Conservation (phyloP, 192 early-diverging fungal genomes). For the Entophlyctis luteolus region DNA sequence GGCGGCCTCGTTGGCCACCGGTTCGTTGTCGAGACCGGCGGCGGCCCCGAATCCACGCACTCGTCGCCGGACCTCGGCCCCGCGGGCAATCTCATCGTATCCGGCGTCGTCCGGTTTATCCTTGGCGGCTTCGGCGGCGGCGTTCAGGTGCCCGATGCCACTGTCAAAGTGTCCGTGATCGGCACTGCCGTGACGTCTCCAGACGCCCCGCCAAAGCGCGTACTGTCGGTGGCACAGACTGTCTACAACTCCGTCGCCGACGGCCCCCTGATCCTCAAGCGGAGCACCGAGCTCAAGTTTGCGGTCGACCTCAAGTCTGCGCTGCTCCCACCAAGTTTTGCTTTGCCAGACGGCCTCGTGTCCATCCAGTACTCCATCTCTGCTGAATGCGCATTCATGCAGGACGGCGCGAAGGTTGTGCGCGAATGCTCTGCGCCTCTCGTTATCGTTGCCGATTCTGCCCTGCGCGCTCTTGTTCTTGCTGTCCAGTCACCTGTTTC, state of each 20-base stretch:
- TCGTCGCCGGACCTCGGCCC: no score
- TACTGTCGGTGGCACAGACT: not conserved
- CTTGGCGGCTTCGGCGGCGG: not conserved
- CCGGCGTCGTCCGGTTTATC: not conserved
- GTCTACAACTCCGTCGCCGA: not conserved
- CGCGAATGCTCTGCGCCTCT: not conserved
- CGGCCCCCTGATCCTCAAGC: not conserved
- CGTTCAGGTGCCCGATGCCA: not conserved
- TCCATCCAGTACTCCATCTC: not conserved
- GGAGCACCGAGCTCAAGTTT: not conserved
- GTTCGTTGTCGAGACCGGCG: not conserved
- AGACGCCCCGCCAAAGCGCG: not conserved
- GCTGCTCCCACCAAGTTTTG: not conserved
- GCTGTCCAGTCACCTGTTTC: not conserved
- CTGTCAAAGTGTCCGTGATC: not conserved
- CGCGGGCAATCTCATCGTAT: not conserved
- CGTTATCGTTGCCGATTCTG: not conserved
- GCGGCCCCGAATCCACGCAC: no score
- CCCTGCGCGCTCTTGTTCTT: slow-evolving; percentile 14
- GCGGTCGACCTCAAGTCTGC: not conserved
- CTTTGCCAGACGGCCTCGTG: not conserved
- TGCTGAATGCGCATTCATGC: not conserved
- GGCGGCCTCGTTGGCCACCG: not conserved
- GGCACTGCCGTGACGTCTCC: not conserved
- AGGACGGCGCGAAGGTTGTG: not conserved